Conservation (phyloP, 257 asterid species). For the Capsicum pubescens region DNA sequence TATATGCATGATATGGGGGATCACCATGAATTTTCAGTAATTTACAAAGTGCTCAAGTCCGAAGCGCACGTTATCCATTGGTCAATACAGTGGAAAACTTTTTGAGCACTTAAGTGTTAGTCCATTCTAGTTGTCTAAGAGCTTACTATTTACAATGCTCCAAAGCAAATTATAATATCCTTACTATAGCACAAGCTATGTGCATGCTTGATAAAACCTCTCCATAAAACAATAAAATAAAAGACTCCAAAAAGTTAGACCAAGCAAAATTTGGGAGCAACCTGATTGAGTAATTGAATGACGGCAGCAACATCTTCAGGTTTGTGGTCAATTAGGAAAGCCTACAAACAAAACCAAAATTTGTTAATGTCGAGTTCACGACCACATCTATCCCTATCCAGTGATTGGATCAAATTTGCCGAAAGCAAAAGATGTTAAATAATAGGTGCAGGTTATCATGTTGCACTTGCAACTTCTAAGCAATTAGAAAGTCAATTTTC, state of each 20-base stretch:
- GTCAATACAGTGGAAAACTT: background rate
- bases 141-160: background rate
- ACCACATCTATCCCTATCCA: background rate
- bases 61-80: background rate
- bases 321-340: conserved; percentile 73
- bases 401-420: background rate
- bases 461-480: conserved; percentile 1
- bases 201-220: background rate
- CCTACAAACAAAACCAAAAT: conserved; percentile 53
- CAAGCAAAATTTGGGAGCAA: conserved; percentile 34
- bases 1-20: background rate
- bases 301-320: conserved; percentile 79
- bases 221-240: conserved; percentile 14
- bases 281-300: conserved; percentile 74
- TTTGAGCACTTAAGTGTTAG: conserved; percentile 12
- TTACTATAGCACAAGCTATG: conserved; percentile 16
- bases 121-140: conserved; percentile 2
- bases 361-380: background rate
- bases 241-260: background rate
- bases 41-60: background rate
- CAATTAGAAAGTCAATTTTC: conserved; percentile 8
- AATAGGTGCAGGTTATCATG: background rate
- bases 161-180: background rate
- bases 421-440: background rate
- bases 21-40: background rate